Percentiles rank a stretch among this genome's conserved stretches.
These are phyloP conservation scores for Periconia digitata DNA, from an alignment of 2,329 filamentous ascomycete genomes.

Conservation along the genomic window DNA sequence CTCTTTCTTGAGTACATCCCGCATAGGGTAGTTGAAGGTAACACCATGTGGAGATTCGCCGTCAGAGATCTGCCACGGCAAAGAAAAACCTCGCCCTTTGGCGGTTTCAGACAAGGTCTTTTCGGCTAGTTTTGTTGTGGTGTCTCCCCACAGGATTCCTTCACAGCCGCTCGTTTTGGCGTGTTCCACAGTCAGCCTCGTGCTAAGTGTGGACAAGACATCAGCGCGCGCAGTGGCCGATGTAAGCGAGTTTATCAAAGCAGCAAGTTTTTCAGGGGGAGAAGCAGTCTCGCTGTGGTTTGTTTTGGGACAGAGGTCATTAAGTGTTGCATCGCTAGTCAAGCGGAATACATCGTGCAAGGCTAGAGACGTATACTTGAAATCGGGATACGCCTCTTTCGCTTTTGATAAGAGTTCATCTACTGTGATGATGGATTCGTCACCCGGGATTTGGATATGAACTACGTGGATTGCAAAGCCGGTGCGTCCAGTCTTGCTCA, in stretches of 20 bases:
- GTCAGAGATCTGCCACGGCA: slow-evolving; percentile 82
- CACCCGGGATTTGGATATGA: slow-evolving; percentile 45
- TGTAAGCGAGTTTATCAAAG: slow-evolving; percentile 64
- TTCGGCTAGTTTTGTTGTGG: slow-evolving; percentile 83
- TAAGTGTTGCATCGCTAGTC: slow-evolving; percentile 23
- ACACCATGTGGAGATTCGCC: slow-evolving; percentile 63
- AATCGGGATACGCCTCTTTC: slow-evolving; percentile 63
- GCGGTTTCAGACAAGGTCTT: slow-evolving; percentile 84
- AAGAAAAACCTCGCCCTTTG: slow-evolving; percentile 81
- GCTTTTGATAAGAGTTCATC: slow-evolving; percentile 35
- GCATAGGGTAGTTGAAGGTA: slow-evolving; percentile 74
- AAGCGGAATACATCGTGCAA: slow-evolving; percentile 59
- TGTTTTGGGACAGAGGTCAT: slow-evolving; percentile 16
- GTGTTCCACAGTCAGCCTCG: slow-evolving; percentile 65
- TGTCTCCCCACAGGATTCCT: slow-evolving; percentile 79
- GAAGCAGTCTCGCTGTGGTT: neutral
- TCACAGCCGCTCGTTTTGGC: slow-evolving; percentile 60
- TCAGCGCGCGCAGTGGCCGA: slow-evolving; percentile 78
- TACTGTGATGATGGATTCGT: slow-evolving; percentile 11
- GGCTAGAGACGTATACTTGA: slow-evolving; percentile 63
- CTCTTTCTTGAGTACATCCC: slow-evolving; percentile 84
- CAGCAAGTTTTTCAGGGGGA: slow-evolving; percentile 39
- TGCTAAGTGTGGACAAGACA: slow-evolving; percentile 68
- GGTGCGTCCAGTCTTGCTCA: slow-evolving; percentile 63
- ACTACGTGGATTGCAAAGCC: slow-evolving; percentile 67